Evolutionary conservation across 2,329 filamentous ascomycete species (phyloP).

Genomic region (Bipolaris gigantea): DNA sequence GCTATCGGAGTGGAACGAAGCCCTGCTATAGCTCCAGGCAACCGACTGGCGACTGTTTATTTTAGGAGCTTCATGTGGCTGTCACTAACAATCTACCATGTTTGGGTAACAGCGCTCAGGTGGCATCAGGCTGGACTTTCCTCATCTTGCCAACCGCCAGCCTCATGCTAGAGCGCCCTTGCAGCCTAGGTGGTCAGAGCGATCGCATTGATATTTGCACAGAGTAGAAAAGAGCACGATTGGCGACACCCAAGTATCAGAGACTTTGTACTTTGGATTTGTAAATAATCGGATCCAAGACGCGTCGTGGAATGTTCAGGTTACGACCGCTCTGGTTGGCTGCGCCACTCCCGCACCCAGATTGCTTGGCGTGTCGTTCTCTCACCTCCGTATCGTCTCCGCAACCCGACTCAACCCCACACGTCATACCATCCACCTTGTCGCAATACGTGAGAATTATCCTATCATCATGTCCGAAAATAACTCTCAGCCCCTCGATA

Average conservation of each 20-base stretch:
- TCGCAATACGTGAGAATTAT: conserved; percentile 7
- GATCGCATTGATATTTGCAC: neutral
- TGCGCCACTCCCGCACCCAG: neutral
- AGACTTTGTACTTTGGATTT: neutral
- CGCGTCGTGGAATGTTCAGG: neutral
- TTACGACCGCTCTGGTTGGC: neutral
- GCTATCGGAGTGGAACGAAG: neutral
- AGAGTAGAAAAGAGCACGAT: neutral
- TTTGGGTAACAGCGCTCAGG: neutral
- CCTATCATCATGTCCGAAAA: conserved; percentile 38
- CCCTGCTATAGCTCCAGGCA: neutral
- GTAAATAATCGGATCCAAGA: neutral
- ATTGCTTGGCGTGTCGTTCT: conserved; percentile 16
- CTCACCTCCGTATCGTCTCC: conserved; percentile 22
- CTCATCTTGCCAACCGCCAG: neutral
- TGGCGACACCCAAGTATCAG: neutral
- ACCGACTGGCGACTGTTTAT: too few species aligned
- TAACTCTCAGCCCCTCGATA: conserved; percentile 32
- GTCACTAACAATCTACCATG: neutral
- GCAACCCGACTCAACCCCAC: conserved; percentile 11
- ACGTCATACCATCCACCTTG: conserved; percentile 9
- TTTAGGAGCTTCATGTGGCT: neutral
- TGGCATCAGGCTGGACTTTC: neutral
- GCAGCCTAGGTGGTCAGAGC: neutral
- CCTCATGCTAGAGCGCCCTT: neutral